phyloP scores from a whole-genome alignment of 129 eudicot genomes.

The Centella asiatica region DNA sequence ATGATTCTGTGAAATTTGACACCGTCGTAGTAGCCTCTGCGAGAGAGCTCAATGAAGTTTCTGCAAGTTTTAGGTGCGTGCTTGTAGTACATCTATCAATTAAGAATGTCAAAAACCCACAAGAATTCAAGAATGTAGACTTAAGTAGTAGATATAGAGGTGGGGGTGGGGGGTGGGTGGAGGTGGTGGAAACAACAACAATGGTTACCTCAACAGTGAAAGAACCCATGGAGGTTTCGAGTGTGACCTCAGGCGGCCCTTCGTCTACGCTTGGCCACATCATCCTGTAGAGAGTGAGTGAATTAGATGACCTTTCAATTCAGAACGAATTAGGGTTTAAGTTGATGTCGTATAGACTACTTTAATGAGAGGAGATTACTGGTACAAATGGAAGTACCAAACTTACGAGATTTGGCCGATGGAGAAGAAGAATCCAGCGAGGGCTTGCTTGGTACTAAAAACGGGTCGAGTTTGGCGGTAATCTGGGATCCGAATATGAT shows the following conservation, averaged over 20 bases:
- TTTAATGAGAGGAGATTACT: too few species aligned
- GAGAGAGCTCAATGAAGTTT: slow-evolving; percentile 84
- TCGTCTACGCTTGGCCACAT: slow-evolving; percentile 55
- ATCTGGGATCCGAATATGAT: too few species aligned
- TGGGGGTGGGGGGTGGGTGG: neutral
- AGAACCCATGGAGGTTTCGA: slow-evolving; percentile 92
- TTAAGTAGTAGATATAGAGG: neutral
- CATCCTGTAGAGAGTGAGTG: neutral
- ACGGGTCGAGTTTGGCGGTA: too few species aligned
- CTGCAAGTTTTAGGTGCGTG: slow-evolving; percentile 87
- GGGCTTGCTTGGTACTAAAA: too few species aligned
- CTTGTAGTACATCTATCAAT: slow-evolving; percentile 70
- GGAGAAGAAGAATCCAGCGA: too few species aligned
- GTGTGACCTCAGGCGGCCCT: slow-evolving; percentile 95
- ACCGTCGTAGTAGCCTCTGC: slow-evolving; percentile 77
- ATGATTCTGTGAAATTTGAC: slow-evolving; percentile 89
- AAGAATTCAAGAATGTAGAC: too few species aligned
- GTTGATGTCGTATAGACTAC: too few species aligned
- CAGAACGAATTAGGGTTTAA: neutral
- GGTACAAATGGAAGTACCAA: too few species aligned
- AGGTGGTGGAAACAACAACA: too few species aligned
- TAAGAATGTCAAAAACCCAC: neutral
- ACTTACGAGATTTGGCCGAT: too few species aligned
- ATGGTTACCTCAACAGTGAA: slow-evolving; percentile 70
- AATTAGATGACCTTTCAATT: neutral